These are phyloP conservation scores for Lyophyllum shimeji DNA, from an alignment of 768 basidiomycete species.

Conservation along the genomic window DNA sequence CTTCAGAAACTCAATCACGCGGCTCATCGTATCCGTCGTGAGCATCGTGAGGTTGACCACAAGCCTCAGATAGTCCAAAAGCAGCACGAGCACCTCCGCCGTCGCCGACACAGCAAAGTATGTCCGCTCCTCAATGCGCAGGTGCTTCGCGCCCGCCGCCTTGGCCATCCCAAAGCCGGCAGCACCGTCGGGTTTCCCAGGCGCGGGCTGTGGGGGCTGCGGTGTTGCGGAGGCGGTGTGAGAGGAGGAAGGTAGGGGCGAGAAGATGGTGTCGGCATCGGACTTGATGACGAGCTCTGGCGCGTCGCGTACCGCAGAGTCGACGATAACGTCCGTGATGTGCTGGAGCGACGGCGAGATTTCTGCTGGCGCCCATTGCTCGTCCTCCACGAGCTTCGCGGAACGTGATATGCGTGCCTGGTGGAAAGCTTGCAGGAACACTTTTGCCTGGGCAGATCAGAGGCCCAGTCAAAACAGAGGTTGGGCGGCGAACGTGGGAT, in stretches of 20 bases:
- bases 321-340: conserved; percentile 70
- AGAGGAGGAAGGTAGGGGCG: conserved; percentile 13
- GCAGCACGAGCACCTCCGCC: conserved; percentile 63
- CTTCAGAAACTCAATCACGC: conserved; percentile 94
- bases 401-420: conserved; percentile 73
- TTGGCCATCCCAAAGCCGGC: conserved; percentile 4
- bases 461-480: conserved; percentile 4
- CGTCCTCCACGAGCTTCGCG: conserved; percentile 92
- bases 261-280: conserved; percentile 19
- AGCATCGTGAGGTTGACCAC: conserved; percentile 86
- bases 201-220: background rate
- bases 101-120: conserved; percentile 91
- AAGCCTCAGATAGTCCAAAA: conserved; percentile 85
- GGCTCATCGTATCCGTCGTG: conserved; percentile 93
- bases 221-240: conserved; percentile 12
- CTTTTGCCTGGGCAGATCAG: conserved; percentile 62
- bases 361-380: conserved; percentile 88
- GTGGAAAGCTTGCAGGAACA: conserved; percentile 86
- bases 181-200: background rate
- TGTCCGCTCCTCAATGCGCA: conserved; percentile 77
- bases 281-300: conserved; percentile 53
- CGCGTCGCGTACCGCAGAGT: conserved; percentile 81
- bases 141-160: conserved; percentile 47
- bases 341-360: conserved; percentile 67
- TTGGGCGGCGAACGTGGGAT: conserved; percentile 1